These are phyloP conservation scores for Globisporangium rhizosaccharum DNA, from an alignment of 352 stramenopile genomes.

Conservation along the genomic window DNA sequence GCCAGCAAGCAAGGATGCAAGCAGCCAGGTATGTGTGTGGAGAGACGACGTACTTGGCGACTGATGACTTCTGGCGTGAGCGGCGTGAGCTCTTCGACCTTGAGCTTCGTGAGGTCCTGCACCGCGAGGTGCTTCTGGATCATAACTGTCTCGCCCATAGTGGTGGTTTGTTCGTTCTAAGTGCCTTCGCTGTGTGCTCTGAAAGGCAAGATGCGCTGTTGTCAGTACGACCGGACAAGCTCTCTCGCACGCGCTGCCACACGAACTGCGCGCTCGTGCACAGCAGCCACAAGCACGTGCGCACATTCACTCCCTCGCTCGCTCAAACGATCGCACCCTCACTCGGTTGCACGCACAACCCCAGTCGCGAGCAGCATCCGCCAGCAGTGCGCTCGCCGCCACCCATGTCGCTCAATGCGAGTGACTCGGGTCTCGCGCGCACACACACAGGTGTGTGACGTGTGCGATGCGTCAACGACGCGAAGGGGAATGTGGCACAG, in stretches of 20 bases:
- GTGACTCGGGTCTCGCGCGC: background rate
- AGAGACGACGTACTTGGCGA: conserved; percentile 38
- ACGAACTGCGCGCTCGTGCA: background rate
- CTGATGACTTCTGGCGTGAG: conserved; percentile 97
- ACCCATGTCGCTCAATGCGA: background rate
- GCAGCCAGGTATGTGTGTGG: background rate
- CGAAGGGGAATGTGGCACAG: no score
- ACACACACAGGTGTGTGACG: no score
- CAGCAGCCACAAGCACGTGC: conserved; percentile 4
- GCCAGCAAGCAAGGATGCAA: background rate
- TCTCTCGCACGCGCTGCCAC: background rate
- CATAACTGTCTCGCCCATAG: conserved; percentile 54
- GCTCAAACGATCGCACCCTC: conserved; percentile 1
- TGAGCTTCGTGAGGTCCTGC: conserved; percentile 95
- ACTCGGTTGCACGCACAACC: background rate
- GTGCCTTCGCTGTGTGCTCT: conserved; percentile 2
- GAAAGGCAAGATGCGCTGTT: background rate
- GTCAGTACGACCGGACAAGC: background rate
- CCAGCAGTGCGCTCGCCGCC: background rate
- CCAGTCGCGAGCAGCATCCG: background rate
- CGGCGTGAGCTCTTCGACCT: conserved; percentile 94
- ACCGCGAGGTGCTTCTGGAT: conserved; percentile 78
- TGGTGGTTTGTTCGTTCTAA: conserved; percentile 1
- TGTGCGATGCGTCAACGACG: no score
- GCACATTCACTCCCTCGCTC: background rate